Evolutionary conservation across 768 basidiomycete species (phyloP).

Genomic region (Mycena pura): DNA sequence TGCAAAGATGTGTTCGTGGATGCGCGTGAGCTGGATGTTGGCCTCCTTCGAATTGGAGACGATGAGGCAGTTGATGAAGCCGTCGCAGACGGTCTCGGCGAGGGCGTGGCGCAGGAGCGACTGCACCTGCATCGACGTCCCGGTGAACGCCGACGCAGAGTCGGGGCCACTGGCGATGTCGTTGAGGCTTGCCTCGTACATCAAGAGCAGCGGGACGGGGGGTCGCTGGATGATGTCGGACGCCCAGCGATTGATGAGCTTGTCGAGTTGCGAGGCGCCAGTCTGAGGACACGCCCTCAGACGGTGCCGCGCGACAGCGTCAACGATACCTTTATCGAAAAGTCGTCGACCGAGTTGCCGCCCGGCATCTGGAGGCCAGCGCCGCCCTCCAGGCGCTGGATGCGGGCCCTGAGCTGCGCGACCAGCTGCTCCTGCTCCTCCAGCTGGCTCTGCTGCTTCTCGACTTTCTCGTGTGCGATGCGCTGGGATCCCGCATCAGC

Average conservation of each 20-base stretch:
- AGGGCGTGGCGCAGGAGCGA: conserved; percentile 83
- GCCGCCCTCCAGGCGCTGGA: conserved; percentile 76
- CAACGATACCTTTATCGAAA: conserved; percentile 86
- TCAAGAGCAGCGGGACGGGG: conserved; percentile 55
- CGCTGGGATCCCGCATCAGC: conserved; percentile 49
- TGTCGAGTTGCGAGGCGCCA: conserved; percentile 81
- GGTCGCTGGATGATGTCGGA: conserved; percentile 71
- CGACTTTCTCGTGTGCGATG: conserved; percentile 89
- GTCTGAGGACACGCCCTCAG: conserved; percentile 71
- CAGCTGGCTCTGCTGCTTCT: conserved; percentile 78
- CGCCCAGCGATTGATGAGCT: conserved; percentile 87
- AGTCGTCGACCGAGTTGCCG: conserved; percentile 80
- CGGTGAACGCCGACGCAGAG: conserved; percentile 46
- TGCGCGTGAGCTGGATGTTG: conserved; percentile 82
- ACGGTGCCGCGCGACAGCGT: conserved; percentile 20
- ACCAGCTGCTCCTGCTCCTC: conserved; percentile 87
- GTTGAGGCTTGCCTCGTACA: conserved; percentile 64
- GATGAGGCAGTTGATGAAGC: conserved; percentile 84
- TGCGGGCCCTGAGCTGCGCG: conserved; percentile 72
- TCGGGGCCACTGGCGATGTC: conserved; percentile 65
- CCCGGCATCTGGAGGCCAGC: conserved; percentile 48
- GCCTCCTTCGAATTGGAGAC: conserved; percentile 87
- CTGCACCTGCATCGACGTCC: conserved; percentile 75
- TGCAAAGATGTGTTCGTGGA: conserved; percentile 88
- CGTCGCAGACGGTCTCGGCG: conserved; percentile 76